Conservation (phyloP, 2,329 filamentous ascomycete species). For the Pseudopithomyces maydicus region DNA sequence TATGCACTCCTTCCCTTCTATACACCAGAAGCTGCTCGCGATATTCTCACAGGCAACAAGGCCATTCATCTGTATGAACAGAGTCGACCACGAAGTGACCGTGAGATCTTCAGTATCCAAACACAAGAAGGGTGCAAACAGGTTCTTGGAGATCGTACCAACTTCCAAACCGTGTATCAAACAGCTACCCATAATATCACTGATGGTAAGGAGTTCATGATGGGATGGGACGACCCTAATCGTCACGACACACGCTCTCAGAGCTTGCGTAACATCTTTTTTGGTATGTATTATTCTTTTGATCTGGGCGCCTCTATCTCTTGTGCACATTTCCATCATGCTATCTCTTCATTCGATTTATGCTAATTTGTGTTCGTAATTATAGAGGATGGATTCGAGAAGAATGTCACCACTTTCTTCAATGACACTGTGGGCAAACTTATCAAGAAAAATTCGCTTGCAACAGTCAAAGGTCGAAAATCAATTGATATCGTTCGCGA, state of each 20-base stretch:
- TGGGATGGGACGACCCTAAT: slow-evolving; percentile 48
- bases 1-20: slow-evolving; percentile 59
- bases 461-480: slow-evolving; percentile 51
- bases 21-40: slow-evolving; percentile 54
- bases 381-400: slow-evolving; percentile 58
- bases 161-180: slow-evolving; percentile 53
- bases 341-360: neutral
- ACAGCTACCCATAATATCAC: slow-evolving; percentile 69
- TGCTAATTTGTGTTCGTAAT: neutral
- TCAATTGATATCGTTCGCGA: slow-evolving; percentile 65
- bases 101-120: slow-evolving; percentile 53
- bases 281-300: slow-evolving; percentile 46
- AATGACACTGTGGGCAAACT: slow-evolving; percentile 54
- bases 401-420: slow-evolving; percentile 69
- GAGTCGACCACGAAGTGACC: slow-evolving; percentile 48
- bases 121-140: slow-evolving; percentile 57
- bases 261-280: slow-evolving; percentile 58
- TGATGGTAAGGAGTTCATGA: slow-evolving; percentile 60
- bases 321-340: neutral
- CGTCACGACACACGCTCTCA: slow-evolving; percentile 45
- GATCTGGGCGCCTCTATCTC: neutral
- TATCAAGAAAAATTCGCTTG: slow-evolving; percentile 53
- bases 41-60: slow-evolving; percentile 54
- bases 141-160: slow-evolving; percentile 56
- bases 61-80: slow-evolving; percentile 54